These are phyloP conservation scores for Phytopythium delawarense DNA, from an alignment of 352 stramenopile species.

Conservation along the genomic window DNA sequence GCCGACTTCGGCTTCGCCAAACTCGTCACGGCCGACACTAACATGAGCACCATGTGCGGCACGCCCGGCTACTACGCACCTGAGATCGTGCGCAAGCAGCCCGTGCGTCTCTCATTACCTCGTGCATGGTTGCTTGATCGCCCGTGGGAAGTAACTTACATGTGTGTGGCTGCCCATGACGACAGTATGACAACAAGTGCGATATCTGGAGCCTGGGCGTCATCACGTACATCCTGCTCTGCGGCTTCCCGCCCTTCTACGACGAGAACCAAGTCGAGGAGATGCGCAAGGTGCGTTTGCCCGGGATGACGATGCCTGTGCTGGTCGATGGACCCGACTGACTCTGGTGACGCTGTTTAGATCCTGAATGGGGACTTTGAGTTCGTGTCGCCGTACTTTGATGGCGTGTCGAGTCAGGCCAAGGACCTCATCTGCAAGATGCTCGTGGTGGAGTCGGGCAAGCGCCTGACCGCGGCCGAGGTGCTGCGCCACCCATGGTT, in stretches of 20 bases:
- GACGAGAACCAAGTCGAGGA: slow-evolving; percentile 87
- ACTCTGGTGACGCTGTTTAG: slow-evolving; percentile 10
- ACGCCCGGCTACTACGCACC: slow-evolving; percentile 96
- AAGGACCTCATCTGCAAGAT: slow-evolving; percentile 94
- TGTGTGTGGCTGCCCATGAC: neutral
- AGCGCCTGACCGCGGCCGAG: slow-evolving; percentile 68
- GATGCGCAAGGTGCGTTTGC: slow-evolving; percentile 55
- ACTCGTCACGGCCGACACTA: slow-evolving; percentile 68
- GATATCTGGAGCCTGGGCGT: slow-evolving; percentile 95
- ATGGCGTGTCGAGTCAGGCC: slow-evolving; percentile 83
- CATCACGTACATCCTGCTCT: slow-evolving; percentile 93
- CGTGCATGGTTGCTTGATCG: neutral
- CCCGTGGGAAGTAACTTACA: neutral
- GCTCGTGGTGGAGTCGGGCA: slow-evolving; percentile 86
- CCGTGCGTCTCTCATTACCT: slow-evolving; percentile 17
- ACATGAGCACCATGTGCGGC: slow-evolving; percentile 87
- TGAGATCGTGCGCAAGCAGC: slow-evolving; percentile 93
- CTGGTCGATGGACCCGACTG: neutral
- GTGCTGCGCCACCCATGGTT: slow-evolving; percentile 76
- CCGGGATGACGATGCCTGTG: neutral
- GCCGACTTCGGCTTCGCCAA: slow-evolving; percentile 90
- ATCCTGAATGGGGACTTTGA: slow-evolving; percentile 83
- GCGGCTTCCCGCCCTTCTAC: slow-evolving; percentile 96
- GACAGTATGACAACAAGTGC: slow-evolving; percentile 92
- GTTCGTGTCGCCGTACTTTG: slow-evolving; percentile 93